Evolutionary conservation across 352 stramenopile genomes (phyloP).

Genomic region (Phytophthora ramorum): DNA sequence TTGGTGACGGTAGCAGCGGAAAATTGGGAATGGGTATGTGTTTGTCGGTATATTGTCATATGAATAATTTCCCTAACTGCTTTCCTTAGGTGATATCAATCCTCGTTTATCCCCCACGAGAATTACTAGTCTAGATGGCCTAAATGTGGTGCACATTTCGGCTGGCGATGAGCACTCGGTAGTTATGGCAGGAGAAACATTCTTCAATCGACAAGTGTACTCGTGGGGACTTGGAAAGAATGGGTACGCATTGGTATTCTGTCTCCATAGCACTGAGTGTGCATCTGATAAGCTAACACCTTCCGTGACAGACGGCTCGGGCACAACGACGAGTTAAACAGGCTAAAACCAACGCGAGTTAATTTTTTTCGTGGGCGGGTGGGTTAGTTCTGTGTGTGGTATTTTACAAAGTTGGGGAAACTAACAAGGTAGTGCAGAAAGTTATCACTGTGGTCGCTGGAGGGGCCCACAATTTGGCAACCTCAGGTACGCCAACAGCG

Average conservation of each 20-base stretch:
- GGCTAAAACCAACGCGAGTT: constrained; percentile 70
- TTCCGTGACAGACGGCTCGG: constrained; percentile 56
- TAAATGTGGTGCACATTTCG: constrained; percentile 64
- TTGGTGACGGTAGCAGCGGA: constrained; percentile 67
- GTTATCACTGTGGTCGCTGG: constrained; percentile 60
- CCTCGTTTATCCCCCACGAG: constrained; percentile 43
- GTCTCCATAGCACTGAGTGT: background rate
- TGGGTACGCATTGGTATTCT: constrained; percentile 43
- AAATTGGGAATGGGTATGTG: constrained; percentile 68
- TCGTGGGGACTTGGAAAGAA: constrained; percentile 74
- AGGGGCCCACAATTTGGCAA: constrained; percentile 72
- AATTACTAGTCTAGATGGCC: constrained; percentile 54
- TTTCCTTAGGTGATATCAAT: constrained; percentile 49
- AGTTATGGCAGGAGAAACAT: constrained; percentile 64
- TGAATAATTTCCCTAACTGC: background rate
- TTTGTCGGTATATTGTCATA: background rate
- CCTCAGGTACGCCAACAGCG: constrained; percentile 45
- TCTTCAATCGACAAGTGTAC: constrained; percentile 81
- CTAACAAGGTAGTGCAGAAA: constrained; percentile 57
- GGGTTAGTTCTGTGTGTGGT: background rate
- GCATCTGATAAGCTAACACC: background rate
- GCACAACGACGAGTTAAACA: constrained; percentile 61
- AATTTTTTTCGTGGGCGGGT: constrained; percentile 76
- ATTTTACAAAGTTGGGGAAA: background rate
- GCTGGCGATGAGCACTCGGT: constrained; percentile 79